Evolutionary conservation across 208 protist genomes (phyloP).

Genomic region (Trypanosoma theileri): DNA sequence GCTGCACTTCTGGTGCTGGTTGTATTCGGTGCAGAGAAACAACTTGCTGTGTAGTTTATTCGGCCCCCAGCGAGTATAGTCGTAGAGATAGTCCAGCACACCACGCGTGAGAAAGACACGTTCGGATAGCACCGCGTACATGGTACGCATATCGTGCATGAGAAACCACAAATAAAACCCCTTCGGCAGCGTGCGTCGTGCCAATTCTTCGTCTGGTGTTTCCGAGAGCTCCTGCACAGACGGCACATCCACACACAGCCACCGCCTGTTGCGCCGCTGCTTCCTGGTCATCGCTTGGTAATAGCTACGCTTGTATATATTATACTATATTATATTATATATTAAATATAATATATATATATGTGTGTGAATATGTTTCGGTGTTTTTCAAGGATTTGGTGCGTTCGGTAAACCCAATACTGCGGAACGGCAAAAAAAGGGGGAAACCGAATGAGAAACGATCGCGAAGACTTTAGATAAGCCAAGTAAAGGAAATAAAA

Average conservation of each 20-base stretch:
- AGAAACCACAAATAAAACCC: slow-evolving; percentile 81
- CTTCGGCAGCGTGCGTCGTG: slow-evolving; percentile 34
- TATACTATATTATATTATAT: too few species aligned
- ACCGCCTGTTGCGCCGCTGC: slow-evolving; percentile 45
- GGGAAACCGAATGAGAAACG: too few species aligned
- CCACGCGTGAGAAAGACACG: slow-evolving; percentile 65
- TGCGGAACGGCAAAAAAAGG: too few species aligned
- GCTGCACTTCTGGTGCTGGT: slow-evolving; percentile 39
- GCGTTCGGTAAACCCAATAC: too few species aligned
- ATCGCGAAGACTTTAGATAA: too few species aligned
- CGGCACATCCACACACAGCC: slow-evolving; percentile 57
- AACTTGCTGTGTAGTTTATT: slow-evolving; percentile 78
- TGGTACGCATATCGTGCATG: slow-evolving; percentile 63
- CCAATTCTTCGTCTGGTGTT: slow-evolving; percentile 39
- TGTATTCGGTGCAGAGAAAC: slow-evolving; percentile 66
- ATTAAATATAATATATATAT: too few species aligned
- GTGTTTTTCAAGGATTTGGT: too few species aligned
- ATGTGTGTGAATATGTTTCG: too few species aligned
- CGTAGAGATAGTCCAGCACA: slow-evolving; percentile 72
- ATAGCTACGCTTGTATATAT: too few species aligned
- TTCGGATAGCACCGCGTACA: slow-evolving; percentile 65
- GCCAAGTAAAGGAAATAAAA: too few species aligned
- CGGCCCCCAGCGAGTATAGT: slow-evolving; percentile 74
- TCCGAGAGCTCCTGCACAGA: slow-evolving; percentile 54
- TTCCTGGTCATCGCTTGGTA: slow-evolving; percentile 30